Evolutionary conservation across 164 flowering plant genomes (phyloP).

Genomic region (Sextonia rubra): DNA sequence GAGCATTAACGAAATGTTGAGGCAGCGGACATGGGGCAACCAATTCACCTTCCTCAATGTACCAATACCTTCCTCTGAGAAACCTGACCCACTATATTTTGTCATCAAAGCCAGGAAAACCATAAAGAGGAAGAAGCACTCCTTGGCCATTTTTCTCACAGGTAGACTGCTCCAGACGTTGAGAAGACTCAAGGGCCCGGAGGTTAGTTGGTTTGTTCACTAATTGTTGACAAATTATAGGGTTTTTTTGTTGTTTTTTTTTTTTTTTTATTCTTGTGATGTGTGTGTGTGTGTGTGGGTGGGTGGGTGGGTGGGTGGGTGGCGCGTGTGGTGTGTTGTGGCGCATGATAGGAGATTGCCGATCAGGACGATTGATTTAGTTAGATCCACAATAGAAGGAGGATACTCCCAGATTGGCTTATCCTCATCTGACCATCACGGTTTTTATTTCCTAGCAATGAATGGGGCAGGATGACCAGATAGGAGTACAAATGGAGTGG

Average conservation of each 20-base stretch:
- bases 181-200: conserved; percentile 31
- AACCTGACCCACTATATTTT: conserved; percentile 29
- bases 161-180: conserved; percentile 26
- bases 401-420: too few species aligned
- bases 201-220: conserved; percentile 19
- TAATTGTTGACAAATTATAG: too few species aligned
- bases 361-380: too few species aligned
- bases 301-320: too few species aligned
- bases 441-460: too few species aligned
- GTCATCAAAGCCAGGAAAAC: conserved; percentile 24
- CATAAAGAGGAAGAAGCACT: conserved; percentile 31
- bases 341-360: background rate
- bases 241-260: too few species aligned
- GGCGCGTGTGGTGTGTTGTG: too few species aligned
- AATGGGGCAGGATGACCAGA: too few species aligned
- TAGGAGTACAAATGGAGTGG: too few species aligned
- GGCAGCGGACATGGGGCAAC: conserved; percentile 37
- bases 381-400: too few species aligned
- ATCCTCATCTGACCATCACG: too few species aligned
- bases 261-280: background rate
- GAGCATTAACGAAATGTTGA: conserved; percentile 35
- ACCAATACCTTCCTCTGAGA: conserved; percentile 9
- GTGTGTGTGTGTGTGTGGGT: too few species aligned
- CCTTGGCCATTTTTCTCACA: conserved; percentile 28
- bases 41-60: conserved; percentile 21